Percentiles rank a stretch among this genome's conserved stretches.
These are phyloP conservation scores for Tylopilus sp. DNA, from an alignment of 768 basidiomycete species.

Conservation along the genomic window DNA sequence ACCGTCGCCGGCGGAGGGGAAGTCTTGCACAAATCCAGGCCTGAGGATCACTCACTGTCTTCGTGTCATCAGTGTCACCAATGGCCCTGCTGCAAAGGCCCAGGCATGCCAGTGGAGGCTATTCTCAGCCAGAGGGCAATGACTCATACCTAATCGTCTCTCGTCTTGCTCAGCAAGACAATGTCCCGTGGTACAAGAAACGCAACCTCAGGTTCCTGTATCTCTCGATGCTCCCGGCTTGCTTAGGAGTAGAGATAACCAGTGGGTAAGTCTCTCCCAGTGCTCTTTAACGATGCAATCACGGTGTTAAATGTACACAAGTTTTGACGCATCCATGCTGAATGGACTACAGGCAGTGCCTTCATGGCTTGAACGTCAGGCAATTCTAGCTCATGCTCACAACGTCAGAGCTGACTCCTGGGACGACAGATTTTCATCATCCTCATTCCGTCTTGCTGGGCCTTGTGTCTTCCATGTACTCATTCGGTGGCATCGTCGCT, in stretches of 20 bases:
- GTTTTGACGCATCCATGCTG: constrained; percentile 50
- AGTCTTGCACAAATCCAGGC: too few species aligned
- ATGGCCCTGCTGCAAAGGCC: too few species aligned
- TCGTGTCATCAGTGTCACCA: too few species aligned
- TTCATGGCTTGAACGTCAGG: constrained; percentile 53
- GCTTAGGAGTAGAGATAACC: constrained; percentile 20
- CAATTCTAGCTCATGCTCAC: background rate
- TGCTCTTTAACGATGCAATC: too few species aligned
- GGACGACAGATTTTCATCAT: constrained; percentile 44
- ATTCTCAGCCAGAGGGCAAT: background rate
- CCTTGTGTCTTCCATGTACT: constrained; percentile 57
- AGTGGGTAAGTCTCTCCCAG: constrained; percentile 11
- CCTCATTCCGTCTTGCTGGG: constrained; percentile 53
- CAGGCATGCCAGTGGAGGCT: too few species aligned
- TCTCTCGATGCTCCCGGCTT: constrained; percentile 48
- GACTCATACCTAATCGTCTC: constrained; percentile 18
- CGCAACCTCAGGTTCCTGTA: constrained; percentile 56
- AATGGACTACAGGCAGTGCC: constrained; percentile 59
- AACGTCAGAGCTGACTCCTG: background rate
- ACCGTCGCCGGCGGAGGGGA: too few species aligned
- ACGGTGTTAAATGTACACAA: constrained; percentile 31
- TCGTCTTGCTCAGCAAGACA: constrained; percentile 38
- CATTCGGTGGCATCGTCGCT: constrained; percentile 51
- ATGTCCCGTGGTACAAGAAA: constrained; percentile 59
- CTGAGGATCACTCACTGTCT: too few species aligned